Conservation (phyloP, 148 eudicot genomes). For the Salicornia ramosissima region DNA sequence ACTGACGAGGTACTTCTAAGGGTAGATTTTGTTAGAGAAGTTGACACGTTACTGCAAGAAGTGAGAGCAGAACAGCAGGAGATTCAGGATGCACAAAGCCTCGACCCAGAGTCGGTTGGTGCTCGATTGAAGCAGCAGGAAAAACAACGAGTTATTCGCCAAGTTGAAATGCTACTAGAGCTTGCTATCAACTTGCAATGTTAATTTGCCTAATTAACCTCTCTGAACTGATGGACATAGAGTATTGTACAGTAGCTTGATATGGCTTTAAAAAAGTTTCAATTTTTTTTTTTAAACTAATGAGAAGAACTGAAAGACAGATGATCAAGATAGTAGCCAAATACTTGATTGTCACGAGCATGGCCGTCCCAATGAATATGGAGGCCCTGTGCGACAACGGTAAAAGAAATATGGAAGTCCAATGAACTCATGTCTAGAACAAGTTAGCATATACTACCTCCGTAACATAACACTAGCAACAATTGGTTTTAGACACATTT, state of each 20-base stretch:
- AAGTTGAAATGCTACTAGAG: slow-evolving; percentile 66
- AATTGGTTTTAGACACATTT: too few relatives aligned
- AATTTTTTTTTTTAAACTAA: too few relatives aligned
- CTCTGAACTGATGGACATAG: neutral
- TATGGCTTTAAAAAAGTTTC: too few relatives aligned
- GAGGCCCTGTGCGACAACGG: too few relatives aligned
- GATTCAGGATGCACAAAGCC: slow-evolving; percentile 33
- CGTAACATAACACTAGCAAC: too few relatives aligned
- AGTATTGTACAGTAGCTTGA: neutral
- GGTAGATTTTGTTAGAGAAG: slow-evolving; percentile 84
- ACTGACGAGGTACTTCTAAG: slow-evolving; percentile 75
- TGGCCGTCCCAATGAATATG: too few relatives aligned
- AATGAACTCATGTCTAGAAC: too few relatives aligned
- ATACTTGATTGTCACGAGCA: too few relatives aligned
- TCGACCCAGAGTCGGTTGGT: slow-evolving; percentile 89
- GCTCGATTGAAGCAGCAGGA: slow-evolving; percentile 76
- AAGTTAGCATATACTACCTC: too few relatives aligned
- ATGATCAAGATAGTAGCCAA: too few relatives aligned
- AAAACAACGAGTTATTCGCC: slow-evolving; percentile 63
- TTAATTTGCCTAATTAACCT: slow-evolving; percentile 24
- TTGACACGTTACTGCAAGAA: slow-evolving; percentile 67
- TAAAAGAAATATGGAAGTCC: too few relatives aligned
- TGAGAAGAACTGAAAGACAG: too few relatives aligned
- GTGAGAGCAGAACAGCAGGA: slow-evolving; percentile 47
- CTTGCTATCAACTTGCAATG: slow-evolving; percentile 68